Percentiles rank a stretch among this genome's conserved stretches.
Conservation (phyloP, 2,329 filamentous ascomycete species). For the Fusarium tanahbumbuense region DNA sequence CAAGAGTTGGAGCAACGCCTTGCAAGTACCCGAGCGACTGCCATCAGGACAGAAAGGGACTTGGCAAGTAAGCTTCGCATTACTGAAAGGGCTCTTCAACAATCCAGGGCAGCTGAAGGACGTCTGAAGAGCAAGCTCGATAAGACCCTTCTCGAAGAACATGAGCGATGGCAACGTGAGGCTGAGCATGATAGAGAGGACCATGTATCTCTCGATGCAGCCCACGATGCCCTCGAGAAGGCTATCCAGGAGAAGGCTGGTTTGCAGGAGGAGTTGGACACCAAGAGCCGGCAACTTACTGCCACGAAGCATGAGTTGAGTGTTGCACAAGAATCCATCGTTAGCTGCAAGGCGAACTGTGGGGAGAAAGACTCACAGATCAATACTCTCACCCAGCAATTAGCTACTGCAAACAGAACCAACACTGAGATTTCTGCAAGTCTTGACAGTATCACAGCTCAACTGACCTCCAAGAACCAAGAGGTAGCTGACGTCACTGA, state of each 20-base stretch:
- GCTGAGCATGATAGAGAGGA: background rate
- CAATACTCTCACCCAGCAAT: background rate
- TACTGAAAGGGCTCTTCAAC: background rate
- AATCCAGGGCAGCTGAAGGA: background rate
- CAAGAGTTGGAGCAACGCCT: background rate
- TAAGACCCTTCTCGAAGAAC: constrained; percentile 1
- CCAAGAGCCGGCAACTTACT: background rate
- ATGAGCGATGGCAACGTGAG: constrained; percentile 1
- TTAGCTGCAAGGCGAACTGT: background rate
- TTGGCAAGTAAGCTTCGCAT: background rate
- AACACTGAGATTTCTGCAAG: background rate
- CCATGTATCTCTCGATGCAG: background rate
- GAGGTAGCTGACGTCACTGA: background rate
- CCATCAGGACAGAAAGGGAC: background rate
- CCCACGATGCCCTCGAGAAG: background rate
- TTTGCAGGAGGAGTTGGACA: background rate
- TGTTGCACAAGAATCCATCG: background rate
- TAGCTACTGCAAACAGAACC: background rate
- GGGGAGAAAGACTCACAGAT: background rate
- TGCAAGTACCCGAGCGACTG: background rate
- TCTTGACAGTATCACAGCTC: background rate
- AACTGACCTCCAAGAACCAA: background rate
- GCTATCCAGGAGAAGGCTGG: background rate
- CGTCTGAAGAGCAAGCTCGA: constrained; percentile 8
- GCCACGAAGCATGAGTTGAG: background rate